Percentiles rank a stretch among this genome's conserved stretches.
Conservation (phyloP, 1,284 basidiomycete genomes). For the Ceratobasidium sp. region DNA sequence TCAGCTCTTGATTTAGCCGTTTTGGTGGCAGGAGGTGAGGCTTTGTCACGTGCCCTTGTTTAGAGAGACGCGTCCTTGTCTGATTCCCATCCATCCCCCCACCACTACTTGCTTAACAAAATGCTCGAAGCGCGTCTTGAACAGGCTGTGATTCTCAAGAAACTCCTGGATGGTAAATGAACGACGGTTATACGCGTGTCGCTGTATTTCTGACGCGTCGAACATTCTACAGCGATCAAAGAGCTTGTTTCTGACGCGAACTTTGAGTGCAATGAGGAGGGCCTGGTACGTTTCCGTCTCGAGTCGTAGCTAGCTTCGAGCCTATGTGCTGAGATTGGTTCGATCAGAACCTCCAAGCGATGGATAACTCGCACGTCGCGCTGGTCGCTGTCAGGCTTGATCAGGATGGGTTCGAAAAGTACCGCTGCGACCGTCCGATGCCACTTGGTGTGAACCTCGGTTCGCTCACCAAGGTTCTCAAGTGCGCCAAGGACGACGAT, state of each 20-base stretch:
- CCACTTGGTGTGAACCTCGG: constrained; percentile 91
- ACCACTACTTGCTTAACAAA: constrained; percentile 49
- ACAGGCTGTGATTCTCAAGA: constrained; percentile 86
- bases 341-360: constrained; percentile 86
- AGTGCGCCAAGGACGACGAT: constrained; percentile 98
- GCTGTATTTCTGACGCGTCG: constrained; percentile 26
- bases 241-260: constrained; percentile 98
- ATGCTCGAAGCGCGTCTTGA: constrained; percentile 93
- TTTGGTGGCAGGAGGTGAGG: background rate
- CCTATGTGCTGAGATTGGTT: background rate
- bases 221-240: constrained; percentile 79
- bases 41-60: constrained; percentile 38
- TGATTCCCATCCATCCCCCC: constrained; percentile 19
- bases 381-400: constrained; percentile 88
- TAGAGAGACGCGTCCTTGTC: constrained; percentile 34
- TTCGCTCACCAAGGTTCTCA: constrained; percentile 94
- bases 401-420: constrained; percentile 83
- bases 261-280: constrained; percentile 97
- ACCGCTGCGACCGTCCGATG: constrained; percentile 96
- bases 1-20: no score
- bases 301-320: background rate
- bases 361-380: constrained; percentile 99
- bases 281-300: constrained; percentile 72
- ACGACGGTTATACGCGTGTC: constrained; percentile 38
- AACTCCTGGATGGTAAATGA: constrained; percentile 82